Evolutionary conservation across 352 stramenopile species (phyloP).

Genomic region (Pythium diclinum): DNA sequence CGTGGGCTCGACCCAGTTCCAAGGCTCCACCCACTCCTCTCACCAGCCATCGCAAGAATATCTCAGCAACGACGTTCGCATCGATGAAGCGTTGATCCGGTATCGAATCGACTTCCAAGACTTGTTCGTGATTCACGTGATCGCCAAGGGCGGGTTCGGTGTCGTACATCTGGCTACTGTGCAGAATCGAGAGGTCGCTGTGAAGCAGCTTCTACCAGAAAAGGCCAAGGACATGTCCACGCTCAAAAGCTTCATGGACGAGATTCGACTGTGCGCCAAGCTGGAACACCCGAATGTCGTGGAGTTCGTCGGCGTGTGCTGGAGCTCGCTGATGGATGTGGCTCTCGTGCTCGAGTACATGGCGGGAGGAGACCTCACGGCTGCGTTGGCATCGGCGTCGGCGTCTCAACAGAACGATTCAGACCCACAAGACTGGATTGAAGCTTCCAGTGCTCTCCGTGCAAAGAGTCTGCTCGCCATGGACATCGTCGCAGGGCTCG

Average conservation of each 20-base stretch:
- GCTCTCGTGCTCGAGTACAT: constrained; percentile 39
- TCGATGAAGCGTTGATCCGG: constrained; percentile 18
- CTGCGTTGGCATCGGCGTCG: constrained; percentile 7
- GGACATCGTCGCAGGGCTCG: constrained; percentile 23
- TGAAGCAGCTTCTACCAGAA: constrained; percentile 25
- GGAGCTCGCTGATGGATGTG: constrained; percentile 32
- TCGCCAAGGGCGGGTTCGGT: constrained; percentile 27
- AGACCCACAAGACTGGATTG: constrained; percentile 8
- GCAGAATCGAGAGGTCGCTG: constrained; percentile 14
- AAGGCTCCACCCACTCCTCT: not conserved
- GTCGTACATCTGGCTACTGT: constrained; percentile 14
- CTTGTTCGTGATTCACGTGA: constrained; percentile 1
- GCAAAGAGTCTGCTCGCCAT: constrained; percentile 21
- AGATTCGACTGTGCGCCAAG: constrained; percentile 33
- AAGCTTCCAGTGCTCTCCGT: not conserved
- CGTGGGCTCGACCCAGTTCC: not conserved
- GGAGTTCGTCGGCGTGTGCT: constrained; percentile 33
- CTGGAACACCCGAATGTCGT: constrained; percentile 39
- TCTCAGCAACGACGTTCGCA: constrained; percentile 29
- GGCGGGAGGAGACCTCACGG: constrained; percentile 25
- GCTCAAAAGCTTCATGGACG: constrained; percentile 34
- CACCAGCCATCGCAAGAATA: constrained; percentile 14
- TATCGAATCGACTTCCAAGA: constrained; percentile 18
- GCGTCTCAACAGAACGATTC: not conserved
- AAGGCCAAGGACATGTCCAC: constrained; percentile 24